phyloP scores from a whole-genome alignment of 768 basidiomycete species.

The Leucogyrophana mollusca region DNA sequence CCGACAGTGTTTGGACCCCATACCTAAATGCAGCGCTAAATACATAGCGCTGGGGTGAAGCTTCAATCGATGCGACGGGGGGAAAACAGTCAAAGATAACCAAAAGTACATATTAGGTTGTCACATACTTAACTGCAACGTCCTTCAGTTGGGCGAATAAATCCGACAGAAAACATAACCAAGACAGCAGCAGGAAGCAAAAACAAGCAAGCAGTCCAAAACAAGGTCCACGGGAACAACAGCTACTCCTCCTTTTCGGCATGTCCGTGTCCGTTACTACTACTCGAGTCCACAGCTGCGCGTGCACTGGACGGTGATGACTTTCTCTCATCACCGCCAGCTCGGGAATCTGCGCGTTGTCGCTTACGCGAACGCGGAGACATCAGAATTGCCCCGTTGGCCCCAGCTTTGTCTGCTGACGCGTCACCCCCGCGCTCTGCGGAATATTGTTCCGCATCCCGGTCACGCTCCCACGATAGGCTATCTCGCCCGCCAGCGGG shows the following conservation, averaged over 20 bases:
- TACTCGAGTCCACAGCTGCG: slow-evolving; percentile 11
- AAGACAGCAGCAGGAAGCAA: background rate
- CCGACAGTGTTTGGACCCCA: too few species aligned
- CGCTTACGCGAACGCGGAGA: slow-evolving; percentile 28
- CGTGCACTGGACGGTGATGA: slow-evolving; percentile 15
- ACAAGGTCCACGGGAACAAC: background rate
- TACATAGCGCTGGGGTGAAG: too few species aligned
- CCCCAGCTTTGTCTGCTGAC: slow-evolving; percentile 15
- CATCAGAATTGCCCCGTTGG: slow-evolving; percentile 16
- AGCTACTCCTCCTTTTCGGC: slow-evolving; percentile 28
- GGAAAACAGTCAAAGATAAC: too few species aligned
- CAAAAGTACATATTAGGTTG: too few species aligned
- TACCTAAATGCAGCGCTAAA: too few species aligned
- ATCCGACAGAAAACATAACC: background rate
- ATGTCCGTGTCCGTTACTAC: slow-evolving; percentile 13
- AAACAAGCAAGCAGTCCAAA: background rate
- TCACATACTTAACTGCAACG: background rate
- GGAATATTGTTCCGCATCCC: slow-evolving; percentile 25
- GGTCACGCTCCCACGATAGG: slow-evolving; percentile 31
- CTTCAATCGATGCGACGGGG: too few species aligned
- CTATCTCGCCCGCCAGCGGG: slow-evolving; percentile 21
- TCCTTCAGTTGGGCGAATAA: slow-evolving; percentile 1
- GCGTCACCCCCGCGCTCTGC: slow-evolving; percentile 23
- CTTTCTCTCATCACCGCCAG: slow-evolving; percentile 15
- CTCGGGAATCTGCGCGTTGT: slow-evolving; percentile 19